A percentile compares a stretch with the other conserved stretches of the same genome.
Evolutionary conservation across 1,284 basidiomycete genomes (phyloP).

Genomic region (Tilletia setariae): DNA sequence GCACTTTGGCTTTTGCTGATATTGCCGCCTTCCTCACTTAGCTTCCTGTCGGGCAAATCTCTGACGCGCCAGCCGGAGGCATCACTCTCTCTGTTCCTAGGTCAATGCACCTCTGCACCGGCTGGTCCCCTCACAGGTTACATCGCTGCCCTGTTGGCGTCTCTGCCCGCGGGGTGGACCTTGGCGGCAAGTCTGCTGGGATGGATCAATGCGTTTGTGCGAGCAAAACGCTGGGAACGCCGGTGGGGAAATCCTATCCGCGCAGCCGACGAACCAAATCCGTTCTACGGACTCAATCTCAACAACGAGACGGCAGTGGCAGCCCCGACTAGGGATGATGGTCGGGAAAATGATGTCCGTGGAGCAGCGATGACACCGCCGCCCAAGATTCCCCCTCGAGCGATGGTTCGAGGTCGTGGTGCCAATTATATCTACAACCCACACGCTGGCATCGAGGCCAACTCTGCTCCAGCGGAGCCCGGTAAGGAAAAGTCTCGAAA

Average conservation of each 20-base stretch:
- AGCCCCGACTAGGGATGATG: not conserved
- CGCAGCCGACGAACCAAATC: conserved; percentile 50
- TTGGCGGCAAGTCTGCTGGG: conserved; percentile 36
- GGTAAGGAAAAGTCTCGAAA: not conserved
- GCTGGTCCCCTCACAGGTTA: conserved; percentile 51
- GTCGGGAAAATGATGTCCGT: too few relatives aligned
- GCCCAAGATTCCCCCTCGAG: not conserved
- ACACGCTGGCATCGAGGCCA: not conserved
- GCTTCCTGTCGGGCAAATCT: conserved; percentile 38
- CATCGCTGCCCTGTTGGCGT: conserved; percentile 47
- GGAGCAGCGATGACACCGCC: not conserved
- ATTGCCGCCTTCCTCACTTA: not conserved
- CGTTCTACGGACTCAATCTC: conserved; percentile 37
- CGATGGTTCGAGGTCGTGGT: conserved; percentile 9
- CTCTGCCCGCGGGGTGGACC: conserved; percentile 40
- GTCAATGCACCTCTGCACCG: conserved; percentile 53
- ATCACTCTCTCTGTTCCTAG: conserved; percentile 47
- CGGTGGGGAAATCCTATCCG: conserved; percentile 52
- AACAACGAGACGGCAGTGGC: conserved; percentile 15
- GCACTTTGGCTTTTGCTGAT: not conserved
- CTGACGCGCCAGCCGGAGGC: conserved; percentile 36
- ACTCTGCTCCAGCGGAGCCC: not conserved
- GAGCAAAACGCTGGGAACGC: conserved; percentile 45
- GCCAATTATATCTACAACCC: not conserved
- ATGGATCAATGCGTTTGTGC: conserved; percentile 44